Evolutionary conservation across 768 basidiomycete species (phyloP).

Genomic region (Multifurca ochricompacta): DNA sequence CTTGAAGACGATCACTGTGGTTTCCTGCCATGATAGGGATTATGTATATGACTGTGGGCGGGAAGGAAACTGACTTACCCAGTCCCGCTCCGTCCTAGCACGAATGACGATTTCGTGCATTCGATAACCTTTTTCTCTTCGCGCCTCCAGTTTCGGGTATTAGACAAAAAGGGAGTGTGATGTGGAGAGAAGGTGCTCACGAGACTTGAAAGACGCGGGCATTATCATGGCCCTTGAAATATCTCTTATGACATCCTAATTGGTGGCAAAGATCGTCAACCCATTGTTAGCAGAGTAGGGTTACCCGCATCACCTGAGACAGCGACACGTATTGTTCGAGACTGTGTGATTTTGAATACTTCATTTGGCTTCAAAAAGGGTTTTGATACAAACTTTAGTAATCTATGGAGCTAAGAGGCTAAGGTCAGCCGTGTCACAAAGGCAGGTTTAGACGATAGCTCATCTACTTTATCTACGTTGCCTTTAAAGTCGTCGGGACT

Average conservation of each 20-base stretch:
- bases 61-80: slow-evolving; percentile 36
- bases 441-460: neutral
- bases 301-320: slow-evolving; percentile 3
- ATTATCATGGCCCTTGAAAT: slow-evolving; percentile 15
- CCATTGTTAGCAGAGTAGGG: neutral
- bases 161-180: neutral
- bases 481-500: neutral
- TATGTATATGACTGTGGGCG: neutral
- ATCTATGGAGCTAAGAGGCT: neutral
- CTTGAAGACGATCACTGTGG: slow-evolving; percentile 70
- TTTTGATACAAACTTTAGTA: slow-evolving; percentile 9
- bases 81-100: slow-evolving; percentile 54
- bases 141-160: neutral
- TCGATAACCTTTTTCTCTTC: slow-evolving; percentile 18
- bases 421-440: neutral
- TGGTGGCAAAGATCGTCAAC: neutral
- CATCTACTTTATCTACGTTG: slow-evolving; percentile 1
- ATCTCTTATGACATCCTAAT: slow-evolving; percentile 4
- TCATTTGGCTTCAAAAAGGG: neutral
- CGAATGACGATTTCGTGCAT: slow-evolving; percentile 12
- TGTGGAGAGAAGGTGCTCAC: neutral
- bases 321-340: slow-evolving; percentile 15
- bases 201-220: slow-evolving; percentile 16
- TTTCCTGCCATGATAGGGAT: slow-evolving; percentile 40
- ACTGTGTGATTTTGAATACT: neutral